Evolutionary conservation across 2,329 filamentous ascomycete species (phyloP).

Genomic region (Penicillium sp.): DNA sequence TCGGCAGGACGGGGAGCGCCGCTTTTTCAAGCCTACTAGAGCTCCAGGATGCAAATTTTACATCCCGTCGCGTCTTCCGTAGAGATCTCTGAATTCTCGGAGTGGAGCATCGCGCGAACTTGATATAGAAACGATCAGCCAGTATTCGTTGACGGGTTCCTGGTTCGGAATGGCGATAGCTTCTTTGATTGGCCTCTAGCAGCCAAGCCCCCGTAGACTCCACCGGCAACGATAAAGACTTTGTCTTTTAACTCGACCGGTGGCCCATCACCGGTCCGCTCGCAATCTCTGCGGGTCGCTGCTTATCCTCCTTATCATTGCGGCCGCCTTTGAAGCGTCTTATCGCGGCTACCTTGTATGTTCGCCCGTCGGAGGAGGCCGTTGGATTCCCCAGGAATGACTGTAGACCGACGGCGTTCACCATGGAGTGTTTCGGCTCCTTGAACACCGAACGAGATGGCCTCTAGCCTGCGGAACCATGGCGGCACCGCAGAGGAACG

Average conservation of each 20-base stretch:
- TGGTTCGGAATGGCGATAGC: conserved; percentile 3
- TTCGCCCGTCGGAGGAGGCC: conserved; percentile 2
- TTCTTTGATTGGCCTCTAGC: conserved; percentile 12
- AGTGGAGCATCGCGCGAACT: conserved; percentile 7
- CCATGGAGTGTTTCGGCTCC: no score
- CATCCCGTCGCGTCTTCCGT: not conserved
- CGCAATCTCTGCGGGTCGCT: not conserved
- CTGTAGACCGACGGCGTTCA: not conserved
- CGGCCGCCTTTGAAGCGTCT: not conserved
- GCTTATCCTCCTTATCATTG: not conserved
- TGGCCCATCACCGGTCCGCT: not conserved
- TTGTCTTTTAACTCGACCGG: not conserved
- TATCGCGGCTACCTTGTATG: not conserved
- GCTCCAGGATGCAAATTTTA: not conserved
- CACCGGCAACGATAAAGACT: not conserved
- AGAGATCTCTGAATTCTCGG: not conserved
- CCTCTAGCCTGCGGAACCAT: no score
- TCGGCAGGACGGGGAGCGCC: not conserved
- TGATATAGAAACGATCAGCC: conserved; percentile 11
- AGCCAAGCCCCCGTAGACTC: conserved; percentile 10
- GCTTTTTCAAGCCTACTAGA: not conserved
- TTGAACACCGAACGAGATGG: no score
- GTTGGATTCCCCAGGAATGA: not conserved
- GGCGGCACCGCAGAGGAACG: no score
- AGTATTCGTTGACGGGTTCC: not conserved